These are phyloP conservation scores for Filosporella fistucella DNA, from an alignment of 495 filamentous ascomycete species.

Conservation along the genomic window DNA sequence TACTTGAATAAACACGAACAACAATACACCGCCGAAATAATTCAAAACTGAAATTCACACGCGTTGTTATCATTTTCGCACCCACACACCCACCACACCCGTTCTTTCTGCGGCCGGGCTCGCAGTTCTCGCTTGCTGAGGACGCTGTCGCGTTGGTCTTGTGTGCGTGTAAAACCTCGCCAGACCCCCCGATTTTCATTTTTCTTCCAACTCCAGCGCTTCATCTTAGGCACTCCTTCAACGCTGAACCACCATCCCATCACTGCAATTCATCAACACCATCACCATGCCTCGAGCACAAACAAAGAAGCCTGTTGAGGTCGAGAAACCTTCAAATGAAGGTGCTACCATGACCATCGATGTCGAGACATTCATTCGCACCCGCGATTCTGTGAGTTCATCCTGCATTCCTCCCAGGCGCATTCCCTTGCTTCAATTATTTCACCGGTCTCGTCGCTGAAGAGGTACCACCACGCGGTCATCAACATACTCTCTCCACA, in stretches of 20 bases:
- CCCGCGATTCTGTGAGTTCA: conserved; percentile 59
- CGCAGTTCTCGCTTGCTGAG: too few species aligned
- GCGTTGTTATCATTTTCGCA: too few species aligned
- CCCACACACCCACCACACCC: too few species aligned
- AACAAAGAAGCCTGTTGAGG: conserved; percentile 43
- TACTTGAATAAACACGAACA: too few species aligned
- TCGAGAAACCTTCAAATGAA: conserved; percentile 34
- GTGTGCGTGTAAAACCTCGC: background rate
- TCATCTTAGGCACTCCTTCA: background rate
- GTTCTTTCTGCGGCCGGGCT: too few species aligned
- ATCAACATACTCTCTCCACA: conserved; percentile 21
- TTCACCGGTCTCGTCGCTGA: background rate
- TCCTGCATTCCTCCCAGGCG: conserved; percentile 17
- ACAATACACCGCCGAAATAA: too few species aligned
- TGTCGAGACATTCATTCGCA: conserved; percentile 56
- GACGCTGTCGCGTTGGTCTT: too few species aligned
- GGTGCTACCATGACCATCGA: conserved; percentile 41
- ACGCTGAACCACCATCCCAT: conserved; percentile 4
- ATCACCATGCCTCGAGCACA: conserved; percentile 20
- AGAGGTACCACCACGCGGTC: conserved; percentile 3
- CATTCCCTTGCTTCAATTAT: conserved; percentile 16
- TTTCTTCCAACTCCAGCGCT: background rate
- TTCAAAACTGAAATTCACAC: too few species aligned
- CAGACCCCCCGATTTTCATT: background rate
- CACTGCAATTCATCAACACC: conserved; percentile 5